Conservation (phyloP, 176 grass and related monocot genomes). For the Hyparrhenia diplandra region DNA sequence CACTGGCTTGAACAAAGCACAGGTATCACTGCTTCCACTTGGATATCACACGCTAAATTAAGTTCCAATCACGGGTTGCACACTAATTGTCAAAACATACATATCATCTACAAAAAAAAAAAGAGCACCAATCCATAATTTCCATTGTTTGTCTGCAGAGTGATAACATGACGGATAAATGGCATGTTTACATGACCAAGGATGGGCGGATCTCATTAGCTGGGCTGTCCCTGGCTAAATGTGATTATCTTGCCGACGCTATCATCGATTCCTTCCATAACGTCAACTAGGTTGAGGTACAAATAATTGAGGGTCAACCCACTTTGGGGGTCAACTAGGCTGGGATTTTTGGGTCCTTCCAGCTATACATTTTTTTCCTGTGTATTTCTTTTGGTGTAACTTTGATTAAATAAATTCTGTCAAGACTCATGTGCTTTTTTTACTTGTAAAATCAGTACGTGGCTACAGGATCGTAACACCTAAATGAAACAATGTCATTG, state of each 20-base stretch:
- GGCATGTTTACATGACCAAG: constrained; percentile 98
- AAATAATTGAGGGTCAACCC: background rate
- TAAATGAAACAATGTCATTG: background rate
- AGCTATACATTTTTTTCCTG: constrained; percentile 12
- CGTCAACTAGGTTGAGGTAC: constrained; percentile 41
- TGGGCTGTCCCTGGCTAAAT: constrained; percentile 71
- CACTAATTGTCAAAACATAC: background rate
- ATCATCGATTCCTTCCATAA: constrained; percentile 94
- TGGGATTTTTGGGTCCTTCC: constrained; percentile 53
- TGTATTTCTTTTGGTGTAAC: background rate
- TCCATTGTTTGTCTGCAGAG: constrained; percentile 42
- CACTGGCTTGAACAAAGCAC: constrained; percentile 79
- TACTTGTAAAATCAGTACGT: background rate
- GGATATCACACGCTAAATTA: background rate
- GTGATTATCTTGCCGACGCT: constrained; percentile 86
- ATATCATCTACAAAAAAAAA: background rate
- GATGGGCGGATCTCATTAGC: constrained; percentile 92
- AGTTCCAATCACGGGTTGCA: background rate
- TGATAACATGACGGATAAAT: constrained; percentile 87
- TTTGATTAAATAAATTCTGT: constrained; percentile 4
- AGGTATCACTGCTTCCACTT: constrained; percentile 40
- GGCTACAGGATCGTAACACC: background rate
- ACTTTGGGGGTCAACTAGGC: background rate
- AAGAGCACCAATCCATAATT: background rate
- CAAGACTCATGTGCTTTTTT: background rate